A percentile compares a stretch with the other conserved stretches of the same genome.
Evolutionary conservation across 805 yeast species (phyloP).

Genomic region (Yamadazyma kitorensis): DNA sequence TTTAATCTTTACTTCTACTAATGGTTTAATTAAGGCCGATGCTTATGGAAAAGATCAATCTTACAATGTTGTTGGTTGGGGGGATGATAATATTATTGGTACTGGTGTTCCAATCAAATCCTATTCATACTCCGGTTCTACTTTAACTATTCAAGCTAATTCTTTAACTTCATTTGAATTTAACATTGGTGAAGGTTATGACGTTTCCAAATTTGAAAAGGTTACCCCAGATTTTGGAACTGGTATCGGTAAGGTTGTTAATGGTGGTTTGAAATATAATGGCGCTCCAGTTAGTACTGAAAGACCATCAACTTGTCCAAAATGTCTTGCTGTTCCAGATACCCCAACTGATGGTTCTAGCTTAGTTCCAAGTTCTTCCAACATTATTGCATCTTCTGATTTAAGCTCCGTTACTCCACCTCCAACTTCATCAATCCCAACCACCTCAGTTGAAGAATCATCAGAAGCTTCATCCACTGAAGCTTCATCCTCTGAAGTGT

Average conservation of each 20-base stretch:
- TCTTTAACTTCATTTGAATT: constrained; percentile 11
- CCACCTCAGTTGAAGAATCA: constrained; percentile 22
- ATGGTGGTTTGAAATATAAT: constrained; percentile 15
- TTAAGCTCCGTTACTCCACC: constrained; percentile 1
- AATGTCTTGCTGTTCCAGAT: constrained; percentile 13
- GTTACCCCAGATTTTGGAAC: constrained; percentile 14
- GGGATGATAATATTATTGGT: constrained; percentile 25
- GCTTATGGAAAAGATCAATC: constrained; percentile 16
- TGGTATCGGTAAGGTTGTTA: constrained; percentile 15
- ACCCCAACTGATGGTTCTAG: constrained; percentile 12
- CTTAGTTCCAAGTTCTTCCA: constrained; percentile 5
- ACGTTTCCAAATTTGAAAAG: constrained; percentile 9
- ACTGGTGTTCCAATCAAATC: constrained; percentile 13
- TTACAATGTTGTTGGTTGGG: constrained; percentile 22
- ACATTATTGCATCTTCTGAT: background rate
- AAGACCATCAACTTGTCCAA: constrained; percentile 16
- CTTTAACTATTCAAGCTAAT: constrained; percentile 10
- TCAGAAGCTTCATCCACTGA: constrained; percentile 8
- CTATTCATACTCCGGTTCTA: constrained; percentile 9
- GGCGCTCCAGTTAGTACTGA: constrained; percentile 17
- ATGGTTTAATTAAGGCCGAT: constrained; percentile 11
- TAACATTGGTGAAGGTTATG: constrained; percentile 21
- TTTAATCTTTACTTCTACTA: constrained; percentile 12
- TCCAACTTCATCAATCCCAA: background rate
- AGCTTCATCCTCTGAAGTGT: constrained; percentile 1